phyloP scores from a whole-genome alignment of 2,329 filamentous ascomycete genomes.

The Hypoxylon sp. region DNA sequence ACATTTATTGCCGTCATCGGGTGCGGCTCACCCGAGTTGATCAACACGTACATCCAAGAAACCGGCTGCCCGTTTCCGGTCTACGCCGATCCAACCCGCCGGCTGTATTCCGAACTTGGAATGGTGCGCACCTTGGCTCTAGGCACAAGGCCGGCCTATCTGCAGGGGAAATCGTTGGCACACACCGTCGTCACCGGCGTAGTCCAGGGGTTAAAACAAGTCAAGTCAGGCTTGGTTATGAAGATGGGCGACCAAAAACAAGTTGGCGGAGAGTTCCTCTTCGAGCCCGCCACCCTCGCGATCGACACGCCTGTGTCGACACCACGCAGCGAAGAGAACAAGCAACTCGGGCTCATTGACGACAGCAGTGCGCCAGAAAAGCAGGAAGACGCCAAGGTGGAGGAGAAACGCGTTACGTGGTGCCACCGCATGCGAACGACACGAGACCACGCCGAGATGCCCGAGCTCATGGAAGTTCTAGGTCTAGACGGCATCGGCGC shows the following conservation, averaged over 20 bases:
- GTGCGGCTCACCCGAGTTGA: conserved; percentile 74
- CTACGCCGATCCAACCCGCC: conserved; percentile 76
- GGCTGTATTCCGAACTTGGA: conserved; percentile 71
- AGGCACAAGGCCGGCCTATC: conserved; percentile 70
- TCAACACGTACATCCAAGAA: conserved; percentile 69
- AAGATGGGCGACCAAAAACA: conserved; percentile 73
- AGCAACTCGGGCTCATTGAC: conserved; percentile 13
- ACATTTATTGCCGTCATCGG: conserved; percentile 76
- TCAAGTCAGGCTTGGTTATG: conserved; percentile 64
- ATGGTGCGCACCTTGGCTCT: conserved; percentile 72
- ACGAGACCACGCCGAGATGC: conserved; percentile 77
- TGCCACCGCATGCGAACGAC: conserved; percentile 84
- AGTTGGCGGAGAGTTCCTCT: conserved; percentile 82
- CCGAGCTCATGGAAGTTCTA: conserved; percentile 69
- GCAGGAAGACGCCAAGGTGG: conserved; percentile 26
- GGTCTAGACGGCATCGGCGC: conserved; percentile 58
- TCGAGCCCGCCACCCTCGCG: conserved; percentile 60
- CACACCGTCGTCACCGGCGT: conserved; percentile 61
- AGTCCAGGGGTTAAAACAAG: conserved; percentile 66
- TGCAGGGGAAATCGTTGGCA: conserved; percentile 61
- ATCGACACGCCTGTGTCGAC: conserved; percentile 56
- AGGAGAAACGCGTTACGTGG: conserved; percentile 75
- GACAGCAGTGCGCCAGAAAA: conserved; percentile 22
- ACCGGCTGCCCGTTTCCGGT: conserved; percentile 76
- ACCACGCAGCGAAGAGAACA: conserved; percentile 44